phyloP scores from a whole-genome alignment of 352 stramenopile species.

The Thalassiosira mediterranea region DNA sequence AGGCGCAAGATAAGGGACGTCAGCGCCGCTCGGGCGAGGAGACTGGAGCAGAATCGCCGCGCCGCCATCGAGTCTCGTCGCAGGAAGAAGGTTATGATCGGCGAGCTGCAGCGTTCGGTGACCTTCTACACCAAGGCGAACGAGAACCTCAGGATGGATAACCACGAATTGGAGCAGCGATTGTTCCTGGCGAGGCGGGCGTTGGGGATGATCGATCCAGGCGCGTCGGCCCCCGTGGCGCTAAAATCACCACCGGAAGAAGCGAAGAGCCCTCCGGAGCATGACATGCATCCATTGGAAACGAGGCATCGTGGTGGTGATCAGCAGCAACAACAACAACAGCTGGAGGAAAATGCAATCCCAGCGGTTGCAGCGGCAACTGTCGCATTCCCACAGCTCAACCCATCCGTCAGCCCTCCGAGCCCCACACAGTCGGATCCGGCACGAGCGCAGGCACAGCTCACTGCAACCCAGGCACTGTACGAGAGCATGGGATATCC shows the following conservation, averaged over 20 bases:
- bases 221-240: no score
- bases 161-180: slow-evolving; percentile 67
- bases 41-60: slow-evolving; percentile 83
- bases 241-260: background rate
- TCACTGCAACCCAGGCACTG: slow-evolving; percentile 30
- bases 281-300: background rate
- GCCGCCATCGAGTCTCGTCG: slow-evolving; percentile 78
- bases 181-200: slow-evolving; percentile 46
- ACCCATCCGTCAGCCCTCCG: background rate
- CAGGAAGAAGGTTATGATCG: slow-evolving; percentile 85
- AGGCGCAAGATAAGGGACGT: slow-evolving; percentile 3
- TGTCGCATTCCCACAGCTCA: background rate
- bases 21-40: slow-evolving; percentile 56
- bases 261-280: background rate
- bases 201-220: background rate
- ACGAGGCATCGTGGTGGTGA: background rate
- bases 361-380: background rate
- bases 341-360: background rate
- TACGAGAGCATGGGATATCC: slow-evolving; percentile 34
- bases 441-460: slow-evolving; percentile 14
- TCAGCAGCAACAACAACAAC: background rate
- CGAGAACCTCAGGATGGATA: slow-evolving; percentile 71
- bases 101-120: slow-evolving; percentile 79
- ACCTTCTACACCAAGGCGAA: slow-evolving; percentile 84
- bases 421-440: background rate